phyloP scores from a whole-genome alignment of 495 filamentous ascomycete species.

The Hamigera avellanea region DNA sequence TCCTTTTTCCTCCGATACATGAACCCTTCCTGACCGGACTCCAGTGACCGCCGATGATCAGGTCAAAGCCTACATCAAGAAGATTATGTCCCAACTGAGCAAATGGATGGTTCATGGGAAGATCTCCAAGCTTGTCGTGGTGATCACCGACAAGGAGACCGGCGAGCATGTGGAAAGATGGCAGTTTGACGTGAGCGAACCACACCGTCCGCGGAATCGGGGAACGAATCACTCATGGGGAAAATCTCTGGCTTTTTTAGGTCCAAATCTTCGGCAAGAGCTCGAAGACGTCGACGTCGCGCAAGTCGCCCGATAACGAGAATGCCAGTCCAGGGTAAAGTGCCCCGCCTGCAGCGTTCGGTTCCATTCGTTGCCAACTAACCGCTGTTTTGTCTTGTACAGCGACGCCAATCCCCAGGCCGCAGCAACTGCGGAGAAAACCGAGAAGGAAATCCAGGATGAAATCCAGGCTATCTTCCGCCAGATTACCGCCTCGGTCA shows the following conservation, averaged over 20 bases:
- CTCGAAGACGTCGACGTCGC: slow-evolving; percentile 39
- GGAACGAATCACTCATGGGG: slow-evolving; percentile 4
- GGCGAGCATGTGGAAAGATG: slow-evolving; percentile 93
- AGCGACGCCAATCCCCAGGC: slow-evolving; percentile 22
- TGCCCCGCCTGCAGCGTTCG: no score
- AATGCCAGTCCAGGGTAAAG: slow-evolving; percentile 47
- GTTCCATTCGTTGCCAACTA: slow-evolving; percentile 1
- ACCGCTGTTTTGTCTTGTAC: slow-evolving; percentile 1
- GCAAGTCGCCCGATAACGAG: slow-evolving; percentile 46
- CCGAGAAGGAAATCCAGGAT: slow-evolving; percentile 83
- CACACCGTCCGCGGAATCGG: not conserved
- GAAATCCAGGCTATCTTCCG: slow-evolving; percentile 95
- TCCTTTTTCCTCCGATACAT: not conserved
- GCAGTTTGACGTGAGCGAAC: slow-evolving; percentile 81
- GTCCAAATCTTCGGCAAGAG: slow-evolving; percentile 59
- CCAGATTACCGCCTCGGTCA: slow-evolving; percentile 95
- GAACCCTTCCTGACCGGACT: slow-evolving; percentile 3
- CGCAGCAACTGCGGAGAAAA: slow-evolving; percentile 51
- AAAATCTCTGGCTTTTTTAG: slow-evolving; percentile 15
- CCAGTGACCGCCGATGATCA: slow-evolving; percentile 87
- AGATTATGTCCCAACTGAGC: slow-evolving; percentile 93
- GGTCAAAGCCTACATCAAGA: slow-evolving; percentile 97
- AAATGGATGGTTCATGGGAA: slow-evolving; percentile 95
- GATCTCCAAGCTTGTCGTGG: slow-evolving; percentile 91
- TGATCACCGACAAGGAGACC: slow-evolving; percentile 91